Evolutionary conservation across 768 basidiomycete species (phyloP).

Genomic region (Hygrophorus pudorinus): DNA sequence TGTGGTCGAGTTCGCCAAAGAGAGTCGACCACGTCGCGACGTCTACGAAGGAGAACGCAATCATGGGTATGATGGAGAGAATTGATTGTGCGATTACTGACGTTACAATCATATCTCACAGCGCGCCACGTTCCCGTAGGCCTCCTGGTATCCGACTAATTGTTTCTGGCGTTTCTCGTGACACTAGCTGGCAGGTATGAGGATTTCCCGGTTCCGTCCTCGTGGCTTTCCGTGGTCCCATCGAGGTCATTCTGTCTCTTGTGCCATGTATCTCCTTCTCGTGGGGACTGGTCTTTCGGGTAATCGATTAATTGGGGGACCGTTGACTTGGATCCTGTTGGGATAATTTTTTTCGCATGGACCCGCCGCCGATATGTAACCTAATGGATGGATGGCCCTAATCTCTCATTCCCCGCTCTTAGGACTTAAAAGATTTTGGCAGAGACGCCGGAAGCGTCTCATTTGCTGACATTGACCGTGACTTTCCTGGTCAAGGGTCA

Average conservation of each 20-base stretch:
- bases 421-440: slow-evolving; percentile 98
- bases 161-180: slow-evolving; percentile 83
- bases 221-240: slow-evolving; percentile 7
- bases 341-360: slow-evolving; percentile 3
- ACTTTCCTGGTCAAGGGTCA: slow-evolving; percentile 79
- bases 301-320: background rate
- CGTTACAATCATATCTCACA: slow-evolving; percentile 14
- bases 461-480: slow-evolving; percentile 91
- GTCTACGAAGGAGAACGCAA: slow-evolving; percentile 49
- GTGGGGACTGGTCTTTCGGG: background rate
- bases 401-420: slow-evolving; percentile 28
- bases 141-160: slow-evolving; percentile 77
- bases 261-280: slow-evolving; percentile 1
- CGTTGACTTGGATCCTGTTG: background rate
- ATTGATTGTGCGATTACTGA: slow-evolving; percentile 4
- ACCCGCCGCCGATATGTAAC: slow-evolving; percentile 9
- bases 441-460: slow-evolving; percentile 89
- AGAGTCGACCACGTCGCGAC: slow-evolving; percentile 78
- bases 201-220: slow-evolving; percentile 18
- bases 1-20: slow-evolving; percentile 94
- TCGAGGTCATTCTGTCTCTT: slow-evolving; percentile 10
- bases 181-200: slow-evolving; percentile 99
- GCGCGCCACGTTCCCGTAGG: slow-evolving; percentile 56
- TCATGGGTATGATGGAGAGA: slow-evolving; percentile 38
- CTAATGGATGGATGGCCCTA: slow-evolving; percentile 27